Evolutionary conservation across 441 rosid species (phyloP), one percentile per base, ranked within the genome.

Genomic region (Syzygium syzygioides): DNA sequence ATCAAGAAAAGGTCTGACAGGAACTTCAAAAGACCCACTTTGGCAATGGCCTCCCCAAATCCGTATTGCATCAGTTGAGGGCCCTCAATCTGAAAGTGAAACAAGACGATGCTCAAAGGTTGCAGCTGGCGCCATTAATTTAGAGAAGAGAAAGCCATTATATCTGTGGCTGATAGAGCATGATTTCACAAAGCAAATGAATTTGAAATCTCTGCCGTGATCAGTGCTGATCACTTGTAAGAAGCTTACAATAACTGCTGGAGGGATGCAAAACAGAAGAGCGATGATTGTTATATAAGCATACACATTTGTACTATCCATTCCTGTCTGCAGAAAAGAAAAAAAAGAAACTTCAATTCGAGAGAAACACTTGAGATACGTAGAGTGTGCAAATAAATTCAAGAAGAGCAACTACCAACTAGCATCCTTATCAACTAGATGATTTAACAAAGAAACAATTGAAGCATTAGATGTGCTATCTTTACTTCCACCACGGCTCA

Each of bases 281-380:
- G 96, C 96, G 32, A 94, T 93, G 80, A 94, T 91, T 79, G 96
- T 94, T 85, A 91, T 91, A 90, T 93, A 95, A 87, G 95, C 95
- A 53, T 94, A 95, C 66, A 95, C 94, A 87, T 94, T 94, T 41
- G 97, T 94, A 88, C 95, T 94, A 92, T 95, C 96, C 97, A 94
- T 94, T 26, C 93, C 95, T 26, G 95, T 94, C 97, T 94, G 94
- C 90, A 20, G 85, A 91, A 86, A 56, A 32, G 15, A 25, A 56
- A 56, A 56, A 76, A 52, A 26, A 11, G 23, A 55, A 55, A 14
- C 37, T 55, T 55, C 62, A 88, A 50, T 88, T 37, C 4, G 79
- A n/a, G 37, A 32, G 19, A 28, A 76, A 41, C 52, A 20, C 83
- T 12, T 12, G 52, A 41, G 52, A 37, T 76, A 37, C 1, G 52